Percentiles rank a stretch among this genome's conserved stretches.
Evolutionary conservation across 2,329 filamentous ascomycete genomes (phyloP).

Genomic region (Aspergillus alliaceus): DNA sequence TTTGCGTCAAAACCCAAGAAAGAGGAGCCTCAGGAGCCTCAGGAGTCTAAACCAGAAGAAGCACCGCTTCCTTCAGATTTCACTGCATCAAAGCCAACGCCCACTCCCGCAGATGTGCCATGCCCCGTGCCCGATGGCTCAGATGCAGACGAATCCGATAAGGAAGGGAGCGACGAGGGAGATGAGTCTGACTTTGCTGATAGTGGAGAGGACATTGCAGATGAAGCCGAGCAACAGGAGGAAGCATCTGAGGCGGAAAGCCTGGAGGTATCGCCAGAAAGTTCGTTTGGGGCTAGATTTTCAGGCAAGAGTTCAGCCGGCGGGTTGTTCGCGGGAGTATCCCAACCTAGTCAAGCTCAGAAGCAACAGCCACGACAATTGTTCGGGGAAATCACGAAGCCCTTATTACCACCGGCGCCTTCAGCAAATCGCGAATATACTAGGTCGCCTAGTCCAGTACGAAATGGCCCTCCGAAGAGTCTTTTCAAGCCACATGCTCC

Average conservation of each 20-base stretch:
- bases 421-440: conserved; percentile 36
- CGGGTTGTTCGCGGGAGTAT: conserved; percentile 41
- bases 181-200: conserved; percentile 41
- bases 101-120: conserved; percentile 20
- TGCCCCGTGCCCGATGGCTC: conserved; percentile 37
- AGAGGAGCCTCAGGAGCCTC: neutral
- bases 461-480: conserved; percentile 28
- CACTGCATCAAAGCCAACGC: conserved; percentile 19
- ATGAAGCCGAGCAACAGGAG: conserved; percentile 14
- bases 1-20: conserved; percentile 14
- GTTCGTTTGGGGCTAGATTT: conserved; percentile 41
- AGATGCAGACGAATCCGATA: conserved; percentile 34
- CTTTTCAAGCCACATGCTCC: conserved; percentile 32
- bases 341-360: conserved; percentile 24
- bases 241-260: conserved; percentile 30
- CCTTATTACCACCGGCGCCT: conserved; percentile 35
- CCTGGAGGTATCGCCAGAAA: conserved; percentile 44
- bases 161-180: conserved; percentile 14
- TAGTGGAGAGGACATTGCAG: conserved; percentile 10
- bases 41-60: conserved; percentile 12
- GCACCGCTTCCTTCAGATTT: conserved; percentile 30
- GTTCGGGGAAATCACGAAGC: conserved; percentile 48
- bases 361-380: conserved; percentile 32
- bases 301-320: conserved; percentile 38
- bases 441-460: conserved; percentile 50